Percentiles rank a stretch among this genome's conserved stretches.
Conservation (phyloP, 495 filamentous ascomycete genomes). For the Aspergillus coremiiformis region DNA sequence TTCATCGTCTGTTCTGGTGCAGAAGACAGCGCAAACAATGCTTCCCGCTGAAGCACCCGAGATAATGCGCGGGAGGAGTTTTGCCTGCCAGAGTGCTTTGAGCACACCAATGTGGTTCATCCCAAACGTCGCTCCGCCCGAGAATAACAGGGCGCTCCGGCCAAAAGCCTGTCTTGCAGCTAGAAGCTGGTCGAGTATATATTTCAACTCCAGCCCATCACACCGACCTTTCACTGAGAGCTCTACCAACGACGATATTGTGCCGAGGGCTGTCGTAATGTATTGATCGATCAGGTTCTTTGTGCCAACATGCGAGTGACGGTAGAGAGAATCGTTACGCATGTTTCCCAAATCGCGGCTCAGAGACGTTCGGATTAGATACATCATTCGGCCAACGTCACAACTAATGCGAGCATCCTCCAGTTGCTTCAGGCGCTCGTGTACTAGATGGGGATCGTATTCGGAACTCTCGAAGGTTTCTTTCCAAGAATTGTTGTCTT, state of each 20-base stretch:
- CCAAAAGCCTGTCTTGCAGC: slow-evolving; percentile 81
- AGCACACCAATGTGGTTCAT: slow-evolving; percentile 97
- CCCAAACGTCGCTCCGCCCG: slow-evolving; percentile 87
- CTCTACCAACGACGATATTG: slow-evolving; percentile 62
- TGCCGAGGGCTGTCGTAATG: slow-evolving; percentile 67
- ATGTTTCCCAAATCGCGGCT: slow-evolving; percentile 79
- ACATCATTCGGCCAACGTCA: slow-evolving; percentile 71
- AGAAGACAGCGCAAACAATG: slow-evolving; percentile 82
- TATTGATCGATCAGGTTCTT: slow-evolving; percentile 82
- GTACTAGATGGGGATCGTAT: slow-evolving; percentile 63
- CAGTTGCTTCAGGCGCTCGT: slow-evolving; percentile 60
- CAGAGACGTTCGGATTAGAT: slow-evolving; percentile 71
- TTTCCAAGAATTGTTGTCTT: slow-evolving; percentile 82
- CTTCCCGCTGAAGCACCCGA: slow-evolving; percentile 92
- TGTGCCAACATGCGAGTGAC: slow-evolving; percentile 77
- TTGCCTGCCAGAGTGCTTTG: slow-evolving; percentile 69
- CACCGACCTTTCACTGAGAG: slow-evolving; percentile 49
- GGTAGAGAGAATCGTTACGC: slow-evolving; percentile 75
- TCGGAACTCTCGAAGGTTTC: slow-evolving; percentile 53
- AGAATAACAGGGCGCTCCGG: slow-evolving; percentile 76
- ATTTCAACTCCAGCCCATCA: slow-evolving; percentile 51
- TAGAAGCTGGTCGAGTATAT: slow-evolving; percentile 67
- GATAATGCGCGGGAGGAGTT: slow-evolving; percentile 80
- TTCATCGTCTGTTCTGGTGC: slow-evolving; percentile 78
- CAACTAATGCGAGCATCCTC: slow-evolving; percentile 66